phyloP scores from a whole-genome alignment of 2,329 filamentous ascomycete species.

The Ascochyta lentis region DNA sequence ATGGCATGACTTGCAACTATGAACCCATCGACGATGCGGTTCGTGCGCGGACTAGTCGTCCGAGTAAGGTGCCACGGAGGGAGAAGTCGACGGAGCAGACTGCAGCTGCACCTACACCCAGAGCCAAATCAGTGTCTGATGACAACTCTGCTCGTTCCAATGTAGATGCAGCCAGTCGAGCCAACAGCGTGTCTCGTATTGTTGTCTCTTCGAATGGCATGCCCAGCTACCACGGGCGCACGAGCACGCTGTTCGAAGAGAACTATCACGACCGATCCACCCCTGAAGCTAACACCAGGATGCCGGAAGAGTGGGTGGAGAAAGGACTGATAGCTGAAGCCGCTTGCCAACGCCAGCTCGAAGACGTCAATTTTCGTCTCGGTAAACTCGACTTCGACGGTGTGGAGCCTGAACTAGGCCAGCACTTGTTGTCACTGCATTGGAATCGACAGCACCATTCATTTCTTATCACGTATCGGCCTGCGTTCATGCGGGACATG shows the following conservation, averaged over 20 bases:
- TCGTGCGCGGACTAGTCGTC: constrained; percentile 21
- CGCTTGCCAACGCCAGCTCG: constrained; percentile 58
- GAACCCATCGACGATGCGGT: constrained; percentile 42
- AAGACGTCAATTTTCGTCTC: constrained; percentile 55
- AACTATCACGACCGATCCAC: constrained; percentile 26
- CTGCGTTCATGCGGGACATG: constrained; percentile 55
- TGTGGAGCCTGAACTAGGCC: constrained; percentile 59
- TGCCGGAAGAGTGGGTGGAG: constrained; percentile 52
- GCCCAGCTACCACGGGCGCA: constrained; percentile 59
- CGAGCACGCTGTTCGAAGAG: constrained; percentile 59
- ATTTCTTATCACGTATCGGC: constrained; percentile 58
- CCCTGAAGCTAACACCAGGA: constrained; percentile 25
- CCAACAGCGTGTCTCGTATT: constrained; percentile 47
- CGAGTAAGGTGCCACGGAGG: constrained; percentile 25
- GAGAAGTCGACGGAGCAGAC: constrained; percentile 4
- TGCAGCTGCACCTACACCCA: neutral
- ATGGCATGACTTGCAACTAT: constrained; percentile 55
- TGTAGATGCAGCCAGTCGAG: constrained; percentile 14
- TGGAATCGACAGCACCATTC: constrained; percentile 63
- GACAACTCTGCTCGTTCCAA: constrained; percentile 5
- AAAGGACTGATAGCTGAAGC: constrained; percentile 58
- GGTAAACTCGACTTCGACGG: constrained; percentile 63
- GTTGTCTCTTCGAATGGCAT: constrained; percentile 49
- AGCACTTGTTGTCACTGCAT: constrained; percentile 60
- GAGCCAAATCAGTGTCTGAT: constrained; percentile 4